Percentiles rank a stretch among this genome's conserved stretches.
Conservation (phyloP, 306 rosid species). For the Malus fusca region DNA sequence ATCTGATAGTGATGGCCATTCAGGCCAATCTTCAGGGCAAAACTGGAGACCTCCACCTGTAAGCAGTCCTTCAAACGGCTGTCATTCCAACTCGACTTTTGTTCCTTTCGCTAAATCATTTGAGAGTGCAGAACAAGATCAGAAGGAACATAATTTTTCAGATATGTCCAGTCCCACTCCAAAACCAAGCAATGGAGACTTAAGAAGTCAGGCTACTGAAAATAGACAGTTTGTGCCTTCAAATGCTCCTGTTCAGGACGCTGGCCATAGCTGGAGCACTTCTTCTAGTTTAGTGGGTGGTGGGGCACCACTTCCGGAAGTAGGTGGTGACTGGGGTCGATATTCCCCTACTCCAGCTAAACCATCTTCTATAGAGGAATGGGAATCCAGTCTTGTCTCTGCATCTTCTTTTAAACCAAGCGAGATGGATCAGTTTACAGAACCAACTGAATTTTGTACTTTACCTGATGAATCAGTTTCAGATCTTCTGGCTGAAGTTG, state of each 20-base stretch:
- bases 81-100: slow-evolving; percentile 34
- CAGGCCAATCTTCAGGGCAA: slow-evolving; percentile 67
- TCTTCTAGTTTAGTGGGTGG: slow-evolving; percentile 45
- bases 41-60: slow-evolving; percentile 46
- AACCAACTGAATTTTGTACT: slow-evolving; percentile 59
- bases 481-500: slow-evolving; percentile 95
- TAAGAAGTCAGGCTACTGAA: slow-evolving; percentile 25
- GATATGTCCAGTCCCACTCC: slow-evolving; percentile 22
- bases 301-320: slow-evolving; percentile 25
- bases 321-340: slow-evolving; percentile 39
- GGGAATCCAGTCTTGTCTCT: slow-evolving; percentile 48
- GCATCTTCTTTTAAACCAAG: slow-evolving; percentile 42
- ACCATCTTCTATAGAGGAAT: slow-evolving; percentile 43
- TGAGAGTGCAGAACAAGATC: slow-evolving; percentile 26
- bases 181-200: slow-evolving; percentile 21
- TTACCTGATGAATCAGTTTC: slow-evolving; percentile 77
- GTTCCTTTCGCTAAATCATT: slow-evolving; percentile 30
- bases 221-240: slow-evolving; percentile 31
- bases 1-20: slow-evolving; percentile 61
- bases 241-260: slow-evolving; percentile 33
- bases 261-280: slow-evolving; percentile 53
- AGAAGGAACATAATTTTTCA: slow-evolving; percentile 17
- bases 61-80: slow-evolving; percentile 33
- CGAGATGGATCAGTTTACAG: slow-evolving; percentile 28
- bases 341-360: slow-evolving; percentile 35